Conservation (phyloP, 495 filamentous ascomycete species). For the Pseudomonodictys pantanalensis region DNA sequence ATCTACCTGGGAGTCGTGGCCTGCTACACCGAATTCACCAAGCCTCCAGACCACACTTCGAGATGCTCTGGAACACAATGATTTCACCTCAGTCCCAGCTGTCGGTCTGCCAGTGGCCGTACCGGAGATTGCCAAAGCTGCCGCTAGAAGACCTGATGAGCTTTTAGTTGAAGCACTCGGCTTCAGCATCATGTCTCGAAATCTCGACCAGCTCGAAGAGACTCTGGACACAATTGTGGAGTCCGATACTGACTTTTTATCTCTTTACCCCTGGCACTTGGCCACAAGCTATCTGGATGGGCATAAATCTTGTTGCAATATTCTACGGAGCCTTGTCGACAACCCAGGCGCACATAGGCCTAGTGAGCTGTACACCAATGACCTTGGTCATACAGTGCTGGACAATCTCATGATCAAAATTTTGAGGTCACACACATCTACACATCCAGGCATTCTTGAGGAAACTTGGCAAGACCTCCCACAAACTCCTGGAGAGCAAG, state of each 20-base stretch:
- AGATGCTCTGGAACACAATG: slow-evolving; percentile 37
- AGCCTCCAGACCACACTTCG: slow-evolving; percentile 30
- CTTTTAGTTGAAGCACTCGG: slow-evolving; percentile 40
- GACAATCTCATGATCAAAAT: slow-evolving; percentile 46
- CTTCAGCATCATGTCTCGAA: slow-evolving; percentile 46
- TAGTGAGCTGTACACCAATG: slow-evolving; percentile 33
- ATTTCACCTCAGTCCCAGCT: slow-evolving; percentile 36
- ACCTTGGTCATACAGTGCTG: slow-evolving; percentile 45
- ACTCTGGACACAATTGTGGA: slow-evolving; percentile 14
- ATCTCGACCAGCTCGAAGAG: slow-evolving; percentile 18
- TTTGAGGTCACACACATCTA: slow-evolving; percentile 42
- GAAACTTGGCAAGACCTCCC: neutral
- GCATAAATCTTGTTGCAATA: slow-evolving; percentile 41
- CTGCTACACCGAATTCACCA: neutral
- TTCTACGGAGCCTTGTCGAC: slow-evolving; percentile 30
- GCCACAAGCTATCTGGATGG: slow-evolving; percentile 45
- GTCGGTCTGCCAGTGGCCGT: slow-evolving; percentile 36
- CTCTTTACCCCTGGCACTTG: slow-evolving; percentile 44
- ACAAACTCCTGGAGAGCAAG: slow-evolving; percentile 12
- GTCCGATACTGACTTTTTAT: slow-evolving; percentile 6
- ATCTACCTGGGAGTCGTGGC: slow-evolving; percentile 37
- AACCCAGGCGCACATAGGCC: neutral
- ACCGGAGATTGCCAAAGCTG: slow-evolving; percentile 31
- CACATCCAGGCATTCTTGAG: slow-evolving; percentile 34
- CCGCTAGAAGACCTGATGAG: slow-evolving; percentile 33